These are phyloP conservation scores for Lentinula aciculospora DNA, from an alignment of 768 basidiomycete genomes.

Conservation along the genomic window DNA sequence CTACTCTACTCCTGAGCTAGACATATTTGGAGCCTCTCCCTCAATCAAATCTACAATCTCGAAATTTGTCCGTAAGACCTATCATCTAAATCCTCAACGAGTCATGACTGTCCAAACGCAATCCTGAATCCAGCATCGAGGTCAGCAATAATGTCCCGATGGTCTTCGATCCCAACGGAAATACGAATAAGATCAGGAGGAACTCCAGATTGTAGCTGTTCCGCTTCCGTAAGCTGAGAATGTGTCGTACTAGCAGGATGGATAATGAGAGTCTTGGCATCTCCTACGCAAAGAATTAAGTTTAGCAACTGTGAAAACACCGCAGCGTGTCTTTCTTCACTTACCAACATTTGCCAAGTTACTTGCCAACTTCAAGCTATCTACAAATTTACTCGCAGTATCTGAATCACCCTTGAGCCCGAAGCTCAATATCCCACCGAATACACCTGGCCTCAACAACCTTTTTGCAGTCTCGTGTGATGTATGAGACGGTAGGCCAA, in stretches of 20 bases:
- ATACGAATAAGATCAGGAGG: constrained; percentile 53
- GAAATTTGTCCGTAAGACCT: neutral
- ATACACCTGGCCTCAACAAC: constrained; percentile 21
- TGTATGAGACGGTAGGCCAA: constrained; percentile 27
- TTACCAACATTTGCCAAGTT: constrained; percentile 28
- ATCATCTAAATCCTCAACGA: neutral
- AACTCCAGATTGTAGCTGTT: constrained; percentile 45
- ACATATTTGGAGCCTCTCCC: no score
- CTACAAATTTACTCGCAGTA: constrained; percentile 24
- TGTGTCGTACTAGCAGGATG: constrained; percentile 58
- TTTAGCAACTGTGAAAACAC: neutral
- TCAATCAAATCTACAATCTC: no score
- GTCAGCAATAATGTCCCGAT: constrained; percentile 42
- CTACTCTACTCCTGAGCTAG: no score
- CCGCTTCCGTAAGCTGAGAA: constrained; percentile 44
- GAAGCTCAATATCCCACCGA: constrained; percentile 33
- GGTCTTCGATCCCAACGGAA: constrained; percentile 38
- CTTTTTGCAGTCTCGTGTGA: constrained; percentile 27
- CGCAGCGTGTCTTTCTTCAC: neutral
- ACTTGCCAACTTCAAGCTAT: constrained; percentile 30
- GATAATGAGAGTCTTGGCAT: constrained; percentile 59
- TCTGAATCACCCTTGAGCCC: constrained; percentile 30
- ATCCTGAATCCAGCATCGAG: constrained; percentile 32
- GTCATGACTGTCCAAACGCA: constrained; percentile 7
- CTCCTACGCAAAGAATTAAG: constrained; percentile 18